Conservation (phyloP, 1,284 basidiomycete species). For the Cystobasidiaceae sp. region DNA sequence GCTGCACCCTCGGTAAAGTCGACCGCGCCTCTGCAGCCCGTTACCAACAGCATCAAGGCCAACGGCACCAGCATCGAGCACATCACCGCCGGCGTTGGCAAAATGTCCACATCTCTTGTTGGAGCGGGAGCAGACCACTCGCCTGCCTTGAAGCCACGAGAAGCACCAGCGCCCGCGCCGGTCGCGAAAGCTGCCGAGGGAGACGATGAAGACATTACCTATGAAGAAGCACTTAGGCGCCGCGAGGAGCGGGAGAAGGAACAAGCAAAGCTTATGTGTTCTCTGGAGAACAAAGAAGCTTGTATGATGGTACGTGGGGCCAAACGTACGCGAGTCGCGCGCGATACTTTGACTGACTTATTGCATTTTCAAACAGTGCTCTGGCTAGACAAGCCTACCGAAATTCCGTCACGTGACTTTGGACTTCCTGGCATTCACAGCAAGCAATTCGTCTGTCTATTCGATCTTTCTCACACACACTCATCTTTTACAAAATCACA, state of each 20-base stretch:
- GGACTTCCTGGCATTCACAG: no score
- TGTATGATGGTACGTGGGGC: no score
- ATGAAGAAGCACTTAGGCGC: constrained; percentile 69
- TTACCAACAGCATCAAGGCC: constrained; percentile 30
- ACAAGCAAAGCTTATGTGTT: constrained; percentile 73
- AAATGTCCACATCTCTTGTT: constrained; percentile 30
- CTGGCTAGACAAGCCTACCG: no score
- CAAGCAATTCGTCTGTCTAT: no score
- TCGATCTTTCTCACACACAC: no score
- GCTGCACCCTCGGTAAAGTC: constrained; percentile 9
- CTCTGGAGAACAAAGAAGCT: constrained; percentile 74
- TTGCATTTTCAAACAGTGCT: no score
- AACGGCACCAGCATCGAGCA: constrained; percentile 22
- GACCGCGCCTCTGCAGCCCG: constrained; percentile 21
- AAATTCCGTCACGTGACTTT: no score
- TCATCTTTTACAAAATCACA: no score
- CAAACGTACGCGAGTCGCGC: no score
- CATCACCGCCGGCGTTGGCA: constrained; percentile 26
- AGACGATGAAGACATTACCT: constrained; percentile 67
- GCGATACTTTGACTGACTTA: no score
- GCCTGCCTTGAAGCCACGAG: constrained; percentile 18
- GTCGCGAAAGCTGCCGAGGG: constrained; percentile 52
- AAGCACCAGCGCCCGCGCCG: constrained; percentile 39
- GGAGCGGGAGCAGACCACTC: constrained; percentile 29
- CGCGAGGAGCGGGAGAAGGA: constrained; percentile 70